phyloP scores from a whole-genome alignment of 495 filamentous ascomycete species.

The Umbilicaria muhlenbergii region DNA sequence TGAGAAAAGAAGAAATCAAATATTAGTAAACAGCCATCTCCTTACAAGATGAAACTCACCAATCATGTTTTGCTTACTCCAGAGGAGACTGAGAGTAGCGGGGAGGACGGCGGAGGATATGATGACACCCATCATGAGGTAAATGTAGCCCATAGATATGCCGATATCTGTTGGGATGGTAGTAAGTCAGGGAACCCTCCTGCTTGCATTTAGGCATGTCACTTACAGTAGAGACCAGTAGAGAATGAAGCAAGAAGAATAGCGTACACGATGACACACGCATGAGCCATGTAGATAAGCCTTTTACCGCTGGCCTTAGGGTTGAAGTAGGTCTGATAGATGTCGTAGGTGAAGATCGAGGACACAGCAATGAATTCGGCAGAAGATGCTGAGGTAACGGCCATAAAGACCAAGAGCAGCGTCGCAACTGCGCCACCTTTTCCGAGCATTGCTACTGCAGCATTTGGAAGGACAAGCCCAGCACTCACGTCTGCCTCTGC shows the following conservation, averaged over 20 bases:
- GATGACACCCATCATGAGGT: conserved; percentile 85
- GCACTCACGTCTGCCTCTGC: conserved; percentile 60
- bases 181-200: background rate
- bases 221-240: conserved; percentile 53
- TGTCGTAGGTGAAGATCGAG: conserved; percentile 86
- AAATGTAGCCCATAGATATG: conserved; percentile 61
- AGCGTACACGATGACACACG: conserved; percentile 59
- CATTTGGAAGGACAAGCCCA: conserved; percentile 77
- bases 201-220: background rate
- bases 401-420: conserved; percentile 87
- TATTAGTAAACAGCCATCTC: too few species aligned
- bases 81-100: conserved; percentile 64
- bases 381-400: conserved; percentile 80
- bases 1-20: too few species aligned
- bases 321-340: conserved; percentile 51
- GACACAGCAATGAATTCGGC: conserved; percentile 86
- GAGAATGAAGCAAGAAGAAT: conserved; percentile 74
- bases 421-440: conserved; percentile 76
- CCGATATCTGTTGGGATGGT: conserved; percentile 24
- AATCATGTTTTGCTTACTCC: conserved; percentile 71
- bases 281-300: conserved; percentile 77
- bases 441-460: conserved; percentile 76
- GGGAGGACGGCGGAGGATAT: conserved; percentile 77
- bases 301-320: conserved; percentile 45
- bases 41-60: conserved; percentile 17